Evolutionary conservation across 306 rosid species (phyloP), one percentile per base, ranked within the genome.

Genomic region (Inga leiocalycina): DNA sequence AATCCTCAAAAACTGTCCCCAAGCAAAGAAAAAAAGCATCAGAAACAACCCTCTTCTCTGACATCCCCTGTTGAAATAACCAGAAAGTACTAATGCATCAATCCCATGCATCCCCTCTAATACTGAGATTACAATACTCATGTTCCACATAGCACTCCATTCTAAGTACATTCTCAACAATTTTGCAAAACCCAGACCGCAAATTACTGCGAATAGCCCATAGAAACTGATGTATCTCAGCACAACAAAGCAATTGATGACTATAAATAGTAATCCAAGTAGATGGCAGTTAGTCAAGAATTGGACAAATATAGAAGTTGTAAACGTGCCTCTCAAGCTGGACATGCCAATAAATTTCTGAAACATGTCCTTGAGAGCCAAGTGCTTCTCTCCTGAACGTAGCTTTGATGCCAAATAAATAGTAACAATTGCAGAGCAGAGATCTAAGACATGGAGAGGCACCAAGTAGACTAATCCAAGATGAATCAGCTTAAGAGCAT

Each of bases 121-220:
- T 2, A 92, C 79, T 10, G 98, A 92, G 62, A 92, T 65, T 74
- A 89, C 92, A 67, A 90, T 73, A 57, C 97, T 88, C 95, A 88
- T 80, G 71, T 91, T 89, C 94, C 97, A 94, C 45, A 83, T 72
- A 74, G 85, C 88, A 80, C 91, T 90, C 92, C 92, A 91, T 84
- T 90, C 92, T 81, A 88, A 83, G 86, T 91, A 90, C 19, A 79
- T 54, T 52, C 35, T 70, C 39, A 91, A 77, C 61, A 92, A 39
- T 72, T 74, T 81, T 56, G 35, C 45, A 62, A 84, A 9, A 22
- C 76, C 73, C n/a, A 85, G 3, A 71, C 73, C 70, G 49, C 83
- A 84, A 62, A 89, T n/a, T 4, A 57, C 41, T 8, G 61, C 69
- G 59, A 72, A 76, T 9, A 84, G 52, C 22, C 82, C 39, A 34